These are phyloP conservation scores for Tylopilus cervinicoccineus DNA, from an alignment of 768 basidiomycete species.

Conservation along the genomic window DNA sequence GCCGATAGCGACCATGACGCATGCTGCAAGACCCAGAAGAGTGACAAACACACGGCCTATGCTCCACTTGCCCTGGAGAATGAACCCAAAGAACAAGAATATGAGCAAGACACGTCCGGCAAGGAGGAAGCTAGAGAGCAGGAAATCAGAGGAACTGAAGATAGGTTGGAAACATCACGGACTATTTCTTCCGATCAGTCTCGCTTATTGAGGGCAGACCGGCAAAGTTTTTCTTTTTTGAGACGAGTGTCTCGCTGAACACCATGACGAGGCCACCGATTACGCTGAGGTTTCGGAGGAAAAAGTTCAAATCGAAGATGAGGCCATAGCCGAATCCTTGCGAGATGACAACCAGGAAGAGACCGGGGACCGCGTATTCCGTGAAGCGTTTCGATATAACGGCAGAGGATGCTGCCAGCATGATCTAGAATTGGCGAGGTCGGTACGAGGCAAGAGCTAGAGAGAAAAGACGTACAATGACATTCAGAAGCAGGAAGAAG, in stretches of 20 bases:
- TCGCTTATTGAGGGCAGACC: constrained; percentile 88
- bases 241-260: constrained; percentile 92
- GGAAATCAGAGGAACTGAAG: constrained; percentile 2
- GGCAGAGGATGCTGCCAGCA: constrained; percentile 80
- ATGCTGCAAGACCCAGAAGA: constrained; percentile 85
- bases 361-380: constrained; percentile 85
- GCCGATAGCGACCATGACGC: constrained; percentile 94
- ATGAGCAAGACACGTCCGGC: constrained; percentile 96
- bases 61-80: constrained; percentile 90
- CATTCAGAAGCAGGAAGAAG: constrained; percentile 86
- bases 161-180: constrained; percentile 25
- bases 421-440: constrained; percentile 52
- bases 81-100: constrained; percentile 98
- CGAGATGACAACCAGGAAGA: constrained; percentile 86
- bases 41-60: constrained; percentile 84
- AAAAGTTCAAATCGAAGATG: constrained; percentile 99
- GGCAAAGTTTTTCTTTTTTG: constrained; percentile 83
- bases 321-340: constrained; percentile 99
- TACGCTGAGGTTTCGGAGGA: constrained; percentile 97
- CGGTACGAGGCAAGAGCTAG: background rate
- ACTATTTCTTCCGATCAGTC: constrained; percentile 99
- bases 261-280: constrained; percentile 99
- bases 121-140: constrained; percentile 77
- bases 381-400: constrained; percentile 86
- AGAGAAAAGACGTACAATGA: constrained; percentile 60